Base-by-base conservation (phyloP, 2,329 filamentous ascomycete genomes). In the Epicoccum nigrum region DNA sequence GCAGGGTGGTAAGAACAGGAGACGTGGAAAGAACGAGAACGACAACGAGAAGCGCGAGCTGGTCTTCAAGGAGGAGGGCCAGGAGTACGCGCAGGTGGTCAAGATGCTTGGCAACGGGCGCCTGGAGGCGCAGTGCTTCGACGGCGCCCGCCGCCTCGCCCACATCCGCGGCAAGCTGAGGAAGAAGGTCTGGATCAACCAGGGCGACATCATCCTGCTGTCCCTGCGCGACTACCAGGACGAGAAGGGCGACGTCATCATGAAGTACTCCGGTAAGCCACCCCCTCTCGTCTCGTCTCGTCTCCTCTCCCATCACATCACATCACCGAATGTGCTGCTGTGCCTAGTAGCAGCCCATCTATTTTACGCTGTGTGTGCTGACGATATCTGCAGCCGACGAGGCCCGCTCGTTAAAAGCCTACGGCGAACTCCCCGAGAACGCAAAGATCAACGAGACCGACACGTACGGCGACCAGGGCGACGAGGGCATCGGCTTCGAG, bases 391-490 rank as follows among this genome's bases (percentile, higher is more conserved):
- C 54, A 54, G 70, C 73, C 79, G 94, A 99, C 73, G 94, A 97
- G 82, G 94, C 94, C 69, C 88, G 94, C 72, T 89, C 86, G 64
- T 85, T 99, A 70, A 97, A 97, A 81, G 90, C 92, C 57, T 97
- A 97, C 77, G 94, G 94, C 76, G 94, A 99, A 79, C 83, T 99
- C 55, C 94, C 94, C 65, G 94, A 97, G 80, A 89, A 86, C 71
- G 94, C 94, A 75, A 97, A 97, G 88, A 99, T 99, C 86, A 99
- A 99, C 86, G 94, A 99, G 85, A 96, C 92, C 60, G 94, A 97
- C 77, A 96, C 91, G 39, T 96, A 86, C 73, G 85, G 90, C 70
- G 90, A 92, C 77, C 90, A 92, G 76, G 92, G 92, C 76, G 89
- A 96, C 75, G 93, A 94, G 77, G 72, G 96, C 71, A 91, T 89